A percentile compares a stretch with the other conserved stretches of the same genome.
These are phyloP conservation scores for Cicer bijugum DNA, from an alignment of 306 rosid species.

Conservation along the genomic window DNA sequence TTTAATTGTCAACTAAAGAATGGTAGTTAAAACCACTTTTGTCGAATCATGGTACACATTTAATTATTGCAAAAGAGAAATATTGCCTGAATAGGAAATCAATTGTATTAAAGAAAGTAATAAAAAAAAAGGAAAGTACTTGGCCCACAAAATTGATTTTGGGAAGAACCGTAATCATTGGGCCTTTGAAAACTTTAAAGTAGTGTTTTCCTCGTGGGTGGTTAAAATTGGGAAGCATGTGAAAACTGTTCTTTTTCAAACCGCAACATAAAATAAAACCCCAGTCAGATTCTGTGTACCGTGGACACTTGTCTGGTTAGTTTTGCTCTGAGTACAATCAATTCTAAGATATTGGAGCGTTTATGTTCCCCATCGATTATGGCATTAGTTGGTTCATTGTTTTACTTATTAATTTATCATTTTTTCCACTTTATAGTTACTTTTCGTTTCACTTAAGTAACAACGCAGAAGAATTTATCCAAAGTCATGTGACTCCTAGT, in stretches of 20 bases:
- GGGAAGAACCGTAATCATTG: constrained; percentile 38
- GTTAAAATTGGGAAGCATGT: constrained; percentile 12
- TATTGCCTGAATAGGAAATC: not conserved
- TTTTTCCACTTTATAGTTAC: constrained; percentile 21
- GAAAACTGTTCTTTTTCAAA: constrained; percentile 20
- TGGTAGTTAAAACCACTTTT: too few species aligned
- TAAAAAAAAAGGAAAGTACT: too few species aligned
- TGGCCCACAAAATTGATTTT: not conserved
- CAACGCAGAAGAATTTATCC: not conserved
- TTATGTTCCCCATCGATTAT: constrained; percentile 25
- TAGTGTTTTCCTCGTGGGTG: not conserved
- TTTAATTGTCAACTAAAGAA: too few species aligned
- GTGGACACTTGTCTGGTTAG: constrained; percentile 30
- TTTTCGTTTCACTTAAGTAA: constrained; percentile 24
- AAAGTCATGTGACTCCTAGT: not conserved
- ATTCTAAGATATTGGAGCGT: not conserved
- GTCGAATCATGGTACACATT: too few species aligned
- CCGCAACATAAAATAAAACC: not conserved
- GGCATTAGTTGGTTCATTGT: not conserved
- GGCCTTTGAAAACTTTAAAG: constrained; percentile 1
- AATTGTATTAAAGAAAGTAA: not conserved
- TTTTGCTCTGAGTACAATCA: not conserved
- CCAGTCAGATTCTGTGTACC: too few species aligned
- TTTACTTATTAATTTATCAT: constrained; percentile 3
- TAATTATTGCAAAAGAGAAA: not conserved